phyloP scores from a whole-genome alignment of 2,329 filamentous ascomycete species.

The Rachicladosporium sp. region DNA sequence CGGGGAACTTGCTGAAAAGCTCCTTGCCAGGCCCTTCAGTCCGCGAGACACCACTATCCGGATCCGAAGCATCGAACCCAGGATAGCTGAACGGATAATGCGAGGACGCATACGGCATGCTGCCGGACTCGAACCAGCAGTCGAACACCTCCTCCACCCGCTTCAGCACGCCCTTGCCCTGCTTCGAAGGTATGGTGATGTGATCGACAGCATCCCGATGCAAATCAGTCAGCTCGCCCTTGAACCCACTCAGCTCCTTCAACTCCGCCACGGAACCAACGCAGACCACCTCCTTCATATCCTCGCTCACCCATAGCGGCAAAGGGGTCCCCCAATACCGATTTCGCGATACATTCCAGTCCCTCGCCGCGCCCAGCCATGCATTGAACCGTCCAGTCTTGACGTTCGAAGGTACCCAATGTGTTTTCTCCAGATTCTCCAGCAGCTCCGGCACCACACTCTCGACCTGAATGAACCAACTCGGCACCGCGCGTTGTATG shows the following conservation, averaged over 20 bases:
- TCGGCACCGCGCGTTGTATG: conserved; percentile 82
- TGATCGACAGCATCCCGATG: conserved; percentile 88
- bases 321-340: conserved; percentile 93
- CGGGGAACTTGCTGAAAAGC: conserved; percentile 72
- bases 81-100: conserved; percentile 90
- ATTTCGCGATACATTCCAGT: conserved; percentile 93
- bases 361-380: conserved; percentile 82
- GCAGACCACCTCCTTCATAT: conserved; percentile 75
- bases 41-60: conserved; percentile 17
- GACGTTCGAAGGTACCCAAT: conserved; percentile 84
- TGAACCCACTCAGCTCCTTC: conserved; percentile 72
- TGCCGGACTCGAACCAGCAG: conserved; percentile 94
- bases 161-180: conserved; percentile 70
- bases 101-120: conserved; percentile 84
- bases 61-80: conserved; percentile 33
- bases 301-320: conserved; percentile 83
- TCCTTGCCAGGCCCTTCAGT: conserved; percentile 29
- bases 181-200: conserved; percentile 84
- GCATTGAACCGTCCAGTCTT: conserved; percentile 84
- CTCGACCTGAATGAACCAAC: conserved; percentile 87
- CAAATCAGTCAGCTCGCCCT: conserved; percentile 70
- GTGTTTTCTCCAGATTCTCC: conserved; percentile 75
- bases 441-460: conserved; percentile 78
- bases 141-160: conserved; percentile 85
- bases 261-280: conserved; percentile 76